Evolutionary conservation across 1,284 basidiomycete genomes (phyloP).

Genomic region (Inonotus hispidus): DNA sequence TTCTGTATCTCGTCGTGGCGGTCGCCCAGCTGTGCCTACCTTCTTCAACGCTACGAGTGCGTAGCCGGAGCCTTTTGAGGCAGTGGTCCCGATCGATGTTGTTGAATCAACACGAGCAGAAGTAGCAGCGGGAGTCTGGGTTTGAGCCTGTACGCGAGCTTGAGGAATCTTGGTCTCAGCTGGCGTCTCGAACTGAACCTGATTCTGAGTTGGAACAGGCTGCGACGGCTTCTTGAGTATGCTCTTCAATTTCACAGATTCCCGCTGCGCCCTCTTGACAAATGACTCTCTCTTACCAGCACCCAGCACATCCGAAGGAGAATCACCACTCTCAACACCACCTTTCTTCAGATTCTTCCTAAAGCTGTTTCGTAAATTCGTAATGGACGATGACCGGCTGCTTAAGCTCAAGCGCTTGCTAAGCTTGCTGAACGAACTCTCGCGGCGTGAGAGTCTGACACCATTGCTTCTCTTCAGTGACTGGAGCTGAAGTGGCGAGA

Average conservation of each 20-base stretch:
- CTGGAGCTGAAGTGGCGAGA: background rate
- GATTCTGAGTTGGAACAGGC: background rate
- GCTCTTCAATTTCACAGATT: background rate
- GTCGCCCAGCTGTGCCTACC: background rate
- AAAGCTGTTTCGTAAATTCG: background rate
- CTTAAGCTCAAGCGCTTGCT: background rate
- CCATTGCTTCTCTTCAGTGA: background rate
- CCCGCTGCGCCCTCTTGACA: background rate
- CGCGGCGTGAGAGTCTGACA: background rate
- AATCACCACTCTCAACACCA: background rate
- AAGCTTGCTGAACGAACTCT: background rate
- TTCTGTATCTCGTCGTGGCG: background rate
- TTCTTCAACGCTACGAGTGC: background rate
- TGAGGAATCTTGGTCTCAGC: background rate
- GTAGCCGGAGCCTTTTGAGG: background rate
- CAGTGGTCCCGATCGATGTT: background rate
- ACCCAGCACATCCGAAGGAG: background rate
- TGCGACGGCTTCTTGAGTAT: background rate
- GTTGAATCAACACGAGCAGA: background rate
- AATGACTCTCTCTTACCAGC: background rate
- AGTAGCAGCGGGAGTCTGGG: background rate
- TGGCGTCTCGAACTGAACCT: background rate
- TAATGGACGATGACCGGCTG: background rate
- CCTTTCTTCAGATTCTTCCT: background rate
- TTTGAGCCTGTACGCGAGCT: background rate